A percentile compares a stretch with the other conserved stretches of the same genome.
Conservation (phyloP, 805 yeast genomes). For the Schizosaccharomyces cryophilus region DNA sequence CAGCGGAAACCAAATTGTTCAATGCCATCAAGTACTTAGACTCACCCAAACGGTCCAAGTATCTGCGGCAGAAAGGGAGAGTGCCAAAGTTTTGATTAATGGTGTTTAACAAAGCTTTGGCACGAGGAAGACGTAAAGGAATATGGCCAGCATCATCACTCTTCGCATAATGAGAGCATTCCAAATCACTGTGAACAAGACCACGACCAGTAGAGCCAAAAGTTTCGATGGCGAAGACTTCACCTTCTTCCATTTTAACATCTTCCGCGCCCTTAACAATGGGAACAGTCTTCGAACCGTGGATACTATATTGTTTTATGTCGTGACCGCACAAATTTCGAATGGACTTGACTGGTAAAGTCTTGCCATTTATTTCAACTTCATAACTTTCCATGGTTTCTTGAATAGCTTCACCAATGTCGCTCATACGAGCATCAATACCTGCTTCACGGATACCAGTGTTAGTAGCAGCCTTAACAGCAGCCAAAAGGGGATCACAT, state of each 20-base stretch:
- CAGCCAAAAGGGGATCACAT: conserved; percentile 55
- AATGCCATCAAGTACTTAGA: conserved; percentile 72
- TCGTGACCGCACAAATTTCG: conserved; percentile 88
- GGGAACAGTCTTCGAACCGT: conserved; percentile 90
- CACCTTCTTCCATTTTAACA: conserved; percentile 98
- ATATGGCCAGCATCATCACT: conserved; percentile 24
- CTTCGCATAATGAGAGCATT: conserved; percentile 78
- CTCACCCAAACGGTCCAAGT: conserved; percentile 74
- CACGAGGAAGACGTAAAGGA: conserved; percentile 36
- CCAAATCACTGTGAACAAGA: conserved; percentile 64
- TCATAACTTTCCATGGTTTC: conserved; percentile 96
- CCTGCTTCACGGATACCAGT: conserved; percentile 87
- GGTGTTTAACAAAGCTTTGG: conserved; percentile 39
- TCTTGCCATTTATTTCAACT: conserved; percentile 67
- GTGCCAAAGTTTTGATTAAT: conserved; percentile 77
- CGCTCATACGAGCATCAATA: conserved; percentile 81
- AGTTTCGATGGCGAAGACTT: conserved; percentile 91
- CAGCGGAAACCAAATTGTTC: conserved; percentile 61
- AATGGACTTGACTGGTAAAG: conserved; percentile 66
- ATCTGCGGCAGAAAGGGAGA: conserved; percentile 87
- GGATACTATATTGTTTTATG: conserved; percentile 62
- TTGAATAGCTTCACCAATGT: conserved; percentile 85
- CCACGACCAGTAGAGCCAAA: conserved; percentile 95
- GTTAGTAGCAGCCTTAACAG: conserved; percentile 81
- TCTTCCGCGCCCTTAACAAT: conserved; percentile 79